Evolutionary conservation across 139 green algal species (phyloP).

Genomic region (Desmodesmus armatus): DNA sequence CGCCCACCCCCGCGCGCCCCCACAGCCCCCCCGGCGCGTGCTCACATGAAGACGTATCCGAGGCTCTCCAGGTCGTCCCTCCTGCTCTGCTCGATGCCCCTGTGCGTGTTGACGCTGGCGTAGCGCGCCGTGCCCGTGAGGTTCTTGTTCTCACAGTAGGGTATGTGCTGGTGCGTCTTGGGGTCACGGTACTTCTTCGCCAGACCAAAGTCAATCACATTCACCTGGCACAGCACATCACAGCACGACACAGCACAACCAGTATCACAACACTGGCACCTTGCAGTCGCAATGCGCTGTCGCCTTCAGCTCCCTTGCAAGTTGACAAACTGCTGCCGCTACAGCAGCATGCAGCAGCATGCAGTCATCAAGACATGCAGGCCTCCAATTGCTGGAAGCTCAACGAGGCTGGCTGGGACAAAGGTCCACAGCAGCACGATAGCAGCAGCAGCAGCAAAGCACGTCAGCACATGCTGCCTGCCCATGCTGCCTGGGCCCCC

Average conservation of each 20-base stretch:
- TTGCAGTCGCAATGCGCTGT: too few species aligned
- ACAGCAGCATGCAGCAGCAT: background rate
- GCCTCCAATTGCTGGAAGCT: too few species aligned
- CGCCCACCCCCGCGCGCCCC: too few species aligned
- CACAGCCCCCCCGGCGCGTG: too few species aligned
- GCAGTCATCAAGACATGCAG: too few species aligned
- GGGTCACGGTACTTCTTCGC: constrained; percentile 99
- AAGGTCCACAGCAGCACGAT: too few species aligned
- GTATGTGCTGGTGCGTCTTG: constrained; percentile 98
- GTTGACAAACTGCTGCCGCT: too few species aligned
- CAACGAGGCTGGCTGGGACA: too few species aligned
- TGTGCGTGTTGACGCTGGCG: constrained; percentile 98
- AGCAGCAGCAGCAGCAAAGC: background rate
- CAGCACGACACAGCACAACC: too few species aligned
- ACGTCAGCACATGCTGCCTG: background rate
- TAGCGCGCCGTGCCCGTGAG: constrained; percentile 94
- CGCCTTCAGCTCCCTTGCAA: too few species aligned
- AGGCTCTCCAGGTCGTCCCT: constrained; percentile 75
- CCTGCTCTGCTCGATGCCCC: constrained; percentile 97
- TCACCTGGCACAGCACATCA: constrained; percentile 79
- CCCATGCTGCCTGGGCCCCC: background rate
- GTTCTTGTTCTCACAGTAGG: constrained; percentile 98
- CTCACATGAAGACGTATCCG: constrained; percentile 98
- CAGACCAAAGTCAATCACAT: constrained; percentile 99
- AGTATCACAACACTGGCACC: too few species aligned